Percentiles rank a stretch among this genome's conserved stretches.
phyloP scores from a whole-genome alignment of 129 eudicot genomes.

The Smallanthus sonchifolius region DNA sequence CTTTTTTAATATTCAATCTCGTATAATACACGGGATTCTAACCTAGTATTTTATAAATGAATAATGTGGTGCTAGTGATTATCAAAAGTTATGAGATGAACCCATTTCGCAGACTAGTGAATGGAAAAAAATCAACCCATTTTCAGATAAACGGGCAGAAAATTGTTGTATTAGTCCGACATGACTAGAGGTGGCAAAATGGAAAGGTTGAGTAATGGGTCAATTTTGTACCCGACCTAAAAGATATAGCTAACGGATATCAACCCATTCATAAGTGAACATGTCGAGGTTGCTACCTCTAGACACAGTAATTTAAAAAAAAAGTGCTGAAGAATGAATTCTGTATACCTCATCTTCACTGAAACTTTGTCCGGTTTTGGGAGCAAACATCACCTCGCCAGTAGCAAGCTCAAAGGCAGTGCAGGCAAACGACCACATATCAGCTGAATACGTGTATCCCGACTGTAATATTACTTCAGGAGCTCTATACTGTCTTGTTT shows the following conservation, averaged over 20 bases:
- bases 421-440: constrained; percentile 99
- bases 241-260: background rate
- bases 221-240: background rate
- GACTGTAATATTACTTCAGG: constrained; percentile 88
- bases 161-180: background rate
- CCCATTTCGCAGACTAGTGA: background rate
- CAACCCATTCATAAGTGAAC: background rate
- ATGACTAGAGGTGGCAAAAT: background rate
- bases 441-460: constrained; percentile 72
- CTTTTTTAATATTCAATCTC: too few species aligned
- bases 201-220: background rate
- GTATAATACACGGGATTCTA: too few species aligned
- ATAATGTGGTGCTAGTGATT: background rate
- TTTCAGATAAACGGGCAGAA: background rate
- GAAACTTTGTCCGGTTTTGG: constrained; percentile 69
- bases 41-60: background rate
- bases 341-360: constrained; percentile 85
- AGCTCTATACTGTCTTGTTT: constrained; percentile 96
- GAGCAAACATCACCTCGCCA: constrained; percentile 95
- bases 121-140: background rate
- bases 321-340: background rate
- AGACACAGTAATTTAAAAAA: background rate
- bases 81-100: background rate
- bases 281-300: background rate
- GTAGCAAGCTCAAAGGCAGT: constrained; percentile 98